Conservation (phyloP, 805 yeast species). For the Wickerhamomyces alni region DNA sequence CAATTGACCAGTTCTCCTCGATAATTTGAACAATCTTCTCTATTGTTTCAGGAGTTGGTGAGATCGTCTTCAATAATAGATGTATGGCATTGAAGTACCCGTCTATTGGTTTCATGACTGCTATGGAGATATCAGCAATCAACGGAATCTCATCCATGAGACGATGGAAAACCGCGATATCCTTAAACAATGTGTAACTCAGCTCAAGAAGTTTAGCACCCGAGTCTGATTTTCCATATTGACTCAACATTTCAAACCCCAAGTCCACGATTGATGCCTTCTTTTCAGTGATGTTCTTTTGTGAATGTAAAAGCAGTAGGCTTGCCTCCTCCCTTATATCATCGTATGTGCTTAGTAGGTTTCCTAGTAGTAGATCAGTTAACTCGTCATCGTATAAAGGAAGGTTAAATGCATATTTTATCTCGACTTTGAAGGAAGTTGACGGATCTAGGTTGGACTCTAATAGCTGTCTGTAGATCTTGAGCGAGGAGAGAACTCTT, state of each 20-base stretch:
- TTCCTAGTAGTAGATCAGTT: constrained; percentile 49
- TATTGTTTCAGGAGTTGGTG: constrained; percentile 5
- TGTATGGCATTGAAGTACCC: constrained; percentile 63
- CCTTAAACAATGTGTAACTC: constrained; percentile 37
- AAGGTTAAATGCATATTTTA: constrained; percentile 44
- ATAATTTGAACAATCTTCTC: constrained; percentile 15
- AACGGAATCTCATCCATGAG: constrained; percentile 30
- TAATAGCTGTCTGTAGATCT: constrained; percentile 39
- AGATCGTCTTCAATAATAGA: constrained; percentile 30
- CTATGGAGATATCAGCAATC: constrained; percentile 31
- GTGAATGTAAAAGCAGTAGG: constrained; percentile 31
- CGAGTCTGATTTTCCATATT: constrained; percentile 62
- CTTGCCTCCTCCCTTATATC: constrained; percentile 60
- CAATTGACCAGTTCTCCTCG: constrained; percentile 27
- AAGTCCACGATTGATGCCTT: constrained; percentile 14
- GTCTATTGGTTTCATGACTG: constrained; percentile 52
- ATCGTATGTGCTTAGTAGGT: constrained; percentile 64
- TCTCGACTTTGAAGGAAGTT: constrained; percentile 36
- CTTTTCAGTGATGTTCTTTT: constrained; percentile 5
- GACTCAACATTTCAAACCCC: constrained; percentile 35
- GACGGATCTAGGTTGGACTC: constrained; percentile 51
- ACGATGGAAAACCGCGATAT: constrained; percentile 24
- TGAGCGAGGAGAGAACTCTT: constrained; percentile 41
- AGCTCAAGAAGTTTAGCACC: constrained; percentile 62
- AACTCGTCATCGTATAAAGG: constrained; percentile 34